Evolutionary conservation across 192 early-diverging fungal species (phyloP), one percentile per base, ranked within the genome.

Genomic region (Coemansia sp.): DNA sequence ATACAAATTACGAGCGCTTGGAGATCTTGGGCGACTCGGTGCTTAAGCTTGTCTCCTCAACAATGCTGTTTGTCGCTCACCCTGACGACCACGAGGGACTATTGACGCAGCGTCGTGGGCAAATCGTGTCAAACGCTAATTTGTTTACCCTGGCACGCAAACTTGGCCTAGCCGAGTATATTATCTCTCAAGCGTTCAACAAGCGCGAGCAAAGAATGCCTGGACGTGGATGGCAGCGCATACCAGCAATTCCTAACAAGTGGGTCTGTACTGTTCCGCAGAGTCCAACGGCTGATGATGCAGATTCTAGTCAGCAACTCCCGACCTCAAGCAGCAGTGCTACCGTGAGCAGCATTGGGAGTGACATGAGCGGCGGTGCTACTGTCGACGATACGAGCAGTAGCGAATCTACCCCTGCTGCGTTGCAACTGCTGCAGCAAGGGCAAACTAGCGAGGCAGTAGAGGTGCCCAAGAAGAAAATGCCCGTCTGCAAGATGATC

Each of bases 1-100:
- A 87, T 33, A 85, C 84, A 65, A 88, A 92, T 72, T 97, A 98
- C 72, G 94, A 98, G 78, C 92, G 96, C 0, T 77, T 95, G 0
- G 95, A 98, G 81, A 90, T 91, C 5, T 81, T 97, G 16, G 96
- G 96, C 8, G 96, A 98, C 70, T 90, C 95, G 27, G 92, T 94
- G 43, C 84, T 98, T 24, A 98, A 98, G 72, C 87, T 92, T 58
- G 78, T 91, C 2, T 79, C 87, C 3, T 90, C 90, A 0, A 83
- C 92, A 29, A 88, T 90, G 67, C 79, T 96, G 38, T 98, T 92
- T 76, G 92, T 92, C 44, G 68, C 85, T 22, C 87, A 91, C 61
- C 94, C 94, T 0, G 76, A 83, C 20, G 87, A 84, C 22, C 85
- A 94, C 69, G 96, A 98, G 77, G 94, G 95, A 0, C 87, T 90